A percentile compares a stretch with the other conserved stretches of the same genome.
Conservation (phyloP, 805 yeast species). For the Saturnispora serradocipensis region DNA sequence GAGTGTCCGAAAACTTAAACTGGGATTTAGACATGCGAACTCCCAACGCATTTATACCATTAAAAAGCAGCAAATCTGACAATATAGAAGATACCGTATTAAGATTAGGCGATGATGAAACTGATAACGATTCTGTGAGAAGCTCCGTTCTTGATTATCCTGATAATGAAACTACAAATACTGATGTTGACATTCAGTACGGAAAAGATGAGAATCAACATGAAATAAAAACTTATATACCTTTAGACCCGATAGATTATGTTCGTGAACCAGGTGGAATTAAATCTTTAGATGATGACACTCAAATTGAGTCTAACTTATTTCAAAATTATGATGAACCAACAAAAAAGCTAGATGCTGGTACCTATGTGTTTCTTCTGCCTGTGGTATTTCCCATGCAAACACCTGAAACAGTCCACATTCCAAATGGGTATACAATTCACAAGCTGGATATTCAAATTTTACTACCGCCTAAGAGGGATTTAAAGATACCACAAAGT, state of each 20-base stretch:
- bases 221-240: slow-evolving; percentile 16
- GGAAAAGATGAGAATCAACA: slow-evolving; percentile 24
- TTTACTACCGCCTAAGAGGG: slow-evolving; percentile 22
- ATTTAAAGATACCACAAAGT: slow-evolving; percentile 24
- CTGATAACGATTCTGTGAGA: neutral
- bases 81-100: slow-evolving; percentile 13
- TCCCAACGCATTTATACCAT: slow-evolving; percentile 30
- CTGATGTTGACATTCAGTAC: slow-evolving; percentile 12
- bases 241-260: slow-evolving; percentile 19
- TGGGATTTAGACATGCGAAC: slow-evolving; percentile 35
- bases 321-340: slow-evolving; percentile 12
- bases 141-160: neutral
- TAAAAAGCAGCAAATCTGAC: slow-evolving; percentile 14
- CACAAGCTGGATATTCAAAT: slow-evolving; percentile 36
- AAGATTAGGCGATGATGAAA: slow-evolving; percentile 14
- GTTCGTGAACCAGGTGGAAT: slow-evolving; percentile 15
- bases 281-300: slow-evolving; percentile 3
- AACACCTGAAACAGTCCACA: slow-evolving; percentile 51
- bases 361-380: slow-evolving; percentile 58
- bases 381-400: slow-evolving; percentile 54
- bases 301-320: slow-evolving; percentile 11
- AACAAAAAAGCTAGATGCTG: slow-evolving; percentile 38
- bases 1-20: slow-evolving; percentile 32
- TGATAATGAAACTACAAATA: slow-evolving; percentile 7
- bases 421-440: slow-evolving; percentile 40